Evolutionary conservation across 768 basidiomycete species (phyloP).

Genomic region (Termitomyces sp.): DNA sequence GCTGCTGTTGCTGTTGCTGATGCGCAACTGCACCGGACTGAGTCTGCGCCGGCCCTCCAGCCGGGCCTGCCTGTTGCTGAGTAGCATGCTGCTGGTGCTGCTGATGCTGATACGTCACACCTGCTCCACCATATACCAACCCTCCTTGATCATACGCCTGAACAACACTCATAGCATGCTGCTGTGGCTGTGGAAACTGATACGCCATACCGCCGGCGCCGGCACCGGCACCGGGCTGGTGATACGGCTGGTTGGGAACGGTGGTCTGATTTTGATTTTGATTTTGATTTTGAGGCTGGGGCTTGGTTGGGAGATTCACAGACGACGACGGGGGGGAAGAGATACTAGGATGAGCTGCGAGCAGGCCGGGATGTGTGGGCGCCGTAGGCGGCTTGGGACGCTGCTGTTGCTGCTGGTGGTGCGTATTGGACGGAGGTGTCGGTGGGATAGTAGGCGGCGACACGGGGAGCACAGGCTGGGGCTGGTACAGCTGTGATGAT

Average conservation of each 20-base stretch:
- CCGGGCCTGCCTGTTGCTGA: neutral
- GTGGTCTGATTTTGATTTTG: too few species aligned
- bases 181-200: neutral
- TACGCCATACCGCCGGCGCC: neutral
- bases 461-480: neutral
- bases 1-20: slow-evolving; percentile 12
- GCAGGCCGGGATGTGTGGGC: neutral
- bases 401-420: neutral
- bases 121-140: neutral
- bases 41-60: slow-evolving; percentile 15
- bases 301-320: neutral
- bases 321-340: neutral
- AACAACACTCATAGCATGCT: neutral
- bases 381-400: neutral
- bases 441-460: slow-evolving; percentile 1
- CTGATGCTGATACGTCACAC: neutral
- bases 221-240: neutral
- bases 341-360: neutral
- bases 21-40: neutral
- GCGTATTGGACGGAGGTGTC: neutral
- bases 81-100: neutral
- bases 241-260: too few species aligned
- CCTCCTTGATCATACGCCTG: neutral
- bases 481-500: slow-evolving; percentile 7
- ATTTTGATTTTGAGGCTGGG: too few species aligned